Base-by-base conservation (phyloP, 2,329 filamentous ascomycete genomes). In the Paraphoma sp. region DNA sequence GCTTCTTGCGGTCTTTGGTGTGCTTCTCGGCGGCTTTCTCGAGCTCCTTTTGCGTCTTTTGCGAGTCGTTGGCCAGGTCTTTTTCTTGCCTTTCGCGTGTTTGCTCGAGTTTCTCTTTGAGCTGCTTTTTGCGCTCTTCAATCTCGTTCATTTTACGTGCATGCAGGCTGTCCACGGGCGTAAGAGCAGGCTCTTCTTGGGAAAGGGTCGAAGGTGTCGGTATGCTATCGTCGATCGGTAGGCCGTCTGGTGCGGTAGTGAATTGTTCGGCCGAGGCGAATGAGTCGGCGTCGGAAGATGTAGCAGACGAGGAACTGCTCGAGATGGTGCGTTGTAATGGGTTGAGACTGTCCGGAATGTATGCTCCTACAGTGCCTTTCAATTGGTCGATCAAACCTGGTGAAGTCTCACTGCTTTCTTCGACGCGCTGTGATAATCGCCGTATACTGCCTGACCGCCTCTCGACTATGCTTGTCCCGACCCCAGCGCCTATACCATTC, bases 11-110 rank as follows among this genome's bases (percentile, higher is more conserved):
- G 61, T 89, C 87, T 46, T 79, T 81, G 45, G 86, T 83, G 71
- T 90, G 86, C 68, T 85, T 88, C 69, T 89, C 86, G 30, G 84
- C 82, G 7, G 87, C 80, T 71, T 87, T 89, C 30, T 83, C 80
- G 5, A 86, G 79, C 45, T 88, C 84, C 53, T 83, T 74, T 11
- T 70, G 62, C 78, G 48, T 80, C 78, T 60, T 82, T 75, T 66
- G 33, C 61, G 49, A 62, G 11, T 64, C 65, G 12, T 33, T 56
- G 38, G 58, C 63, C 17, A 60, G 45, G 1, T 68, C 58, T 36
- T 63, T 59, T 2, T 80, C 80, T 33, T 84, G 84, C 44, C 81
- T 84, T 58, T 84, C 79, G 17, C 82, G 81, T 49, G 84, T 81
- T 63, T 83, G 83, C n/a, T 79, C 80, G 7, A 88, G 78, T 65